Conservation (phyloP, 805 yeast genomes). For the Lipomyces oligophaga region DNA sequence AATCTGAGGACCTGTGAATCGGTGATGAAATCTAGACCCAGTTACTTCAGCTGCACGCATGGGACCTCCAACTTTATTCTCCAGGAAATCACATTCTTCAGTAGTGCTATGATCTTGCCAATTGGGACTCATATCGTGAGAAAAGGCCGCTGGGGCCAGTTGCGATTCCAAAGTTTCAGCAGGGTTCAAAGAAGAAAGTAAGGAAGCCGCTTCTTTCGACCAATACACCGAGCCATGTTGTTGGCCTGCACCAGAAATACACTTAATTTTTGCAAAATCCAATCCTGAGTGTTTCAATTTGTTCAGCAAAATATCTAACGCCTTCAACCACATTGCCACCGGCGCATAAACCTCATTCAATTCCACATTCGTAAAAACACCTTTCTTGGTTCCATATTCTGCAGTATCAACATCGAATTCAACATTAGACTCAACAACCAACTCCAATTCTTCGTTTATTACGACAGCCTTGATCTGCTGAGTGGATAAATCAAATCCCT, state of each 20-base stretch:
- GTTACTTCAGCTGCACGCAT: constrained; percentile 58
- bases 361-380: constrained; percentile 56
- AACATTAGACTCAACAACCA: constrained; percentile 56
- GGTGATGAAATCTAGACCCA: constrained; percentile 82
- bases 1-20: constrained; percentile 92
- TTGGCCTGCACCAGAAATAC: constrained; percentile 82
- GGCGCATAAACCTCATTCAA: constrained; percentile 70
- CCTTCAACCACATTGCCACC: constrained; percentile 86
- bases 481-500: constrained; percentile 86
- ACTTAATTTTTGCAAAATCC: constrained; percentile 57
- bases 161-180: constrained; percentile 43
- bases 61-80: constrained; percentile 58
- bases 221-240: constrained; percentile 90
- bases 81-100: constrained; percentile 59
- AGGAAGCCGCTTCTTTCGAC: constrained; percentile 48
- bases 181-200: constrained; percentile 42
- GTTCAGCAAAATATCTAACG: constrained; percentile 61
- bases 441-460: constrained; percentile 51
- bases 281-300: constrained; percentile 46
- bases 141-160: constrained; percentile 50
- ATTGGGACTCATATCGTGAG: constrained; percentile 70
- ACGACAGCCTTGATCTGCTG: constrained; percentile 81
- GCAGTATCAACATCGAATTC: constrained; percentile 68
- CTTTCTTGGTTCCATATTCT: constrained; percentile 63
- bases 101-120: constrained; percentile 95